Percentiles rank a stretch among this genome's conserved stretches.
Conservation (phyloP, 2,329 filamentous ascomycete species). For the Aspergillus sp. region DNA sequence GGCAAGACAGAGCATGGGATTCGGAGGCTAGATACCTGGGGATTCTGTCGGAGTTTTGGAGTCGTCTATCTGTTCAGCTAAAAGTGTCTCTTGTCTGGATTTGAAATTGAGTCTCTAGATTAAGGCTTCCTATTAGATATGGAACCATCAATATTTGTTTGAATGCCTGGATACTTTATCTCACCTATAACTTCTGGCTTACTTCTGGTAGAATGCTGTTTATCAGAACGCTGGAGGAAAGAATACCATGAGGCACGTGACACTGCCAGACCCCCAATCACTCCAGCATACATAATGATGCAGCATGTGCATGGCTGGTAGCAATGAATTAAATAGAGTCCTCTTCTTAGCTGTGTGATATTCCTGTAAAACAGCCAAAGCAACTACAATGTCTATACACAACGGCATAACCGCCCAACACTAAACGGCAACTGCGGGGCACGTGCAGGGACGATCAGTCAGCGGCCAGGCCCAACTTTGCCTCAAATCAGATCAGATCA, state of each 20-base stretch:
- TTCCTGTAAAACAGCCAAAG: no score
- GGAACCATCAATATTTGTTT: not conserved
- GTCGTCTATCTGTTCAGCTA: conserved; percentile 21
- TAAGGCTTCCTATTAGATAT: not conserved
- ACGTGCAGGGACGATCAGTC: conserved; percentile 18
- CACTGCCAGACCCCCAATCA: not conserved
- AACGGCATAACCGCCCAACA: not conserved
- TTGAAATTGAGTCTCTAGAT: not conserved
- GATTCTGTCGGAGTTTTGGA: conserved; percentile 27
- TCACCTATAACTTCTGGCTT: no score
- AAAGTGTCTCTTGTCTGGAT: conserved; percentile 12
- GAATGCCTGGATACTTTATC: not conserved
- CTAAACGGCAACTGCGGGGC: conserved; percentile 2
- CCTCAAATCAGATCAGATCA: not conserved
- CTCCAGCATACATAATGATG: not conserved
- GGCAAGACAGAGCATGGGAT: conserved; percentile 21
- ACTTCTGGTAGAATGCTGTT: no score
- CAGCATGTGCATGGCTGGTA: not conserved
- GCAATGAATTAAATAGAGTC: not conserved
- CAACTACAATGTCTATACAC: no score
- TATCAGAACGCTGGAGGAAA: no score
- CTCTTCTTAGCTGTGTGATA: not conserved
- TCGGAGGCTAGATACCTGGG: conserved; percentile 25
- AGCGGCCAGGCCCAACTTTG: conserved; percentile 6
- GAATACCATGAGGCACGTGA: not conserved